Evolutionary conservation across 1,139 yeast genomes (phyloP), one percentile per base, ranked within the genome.

Genomic region (Hemisphaericaspora xylanilytica): DNA sequence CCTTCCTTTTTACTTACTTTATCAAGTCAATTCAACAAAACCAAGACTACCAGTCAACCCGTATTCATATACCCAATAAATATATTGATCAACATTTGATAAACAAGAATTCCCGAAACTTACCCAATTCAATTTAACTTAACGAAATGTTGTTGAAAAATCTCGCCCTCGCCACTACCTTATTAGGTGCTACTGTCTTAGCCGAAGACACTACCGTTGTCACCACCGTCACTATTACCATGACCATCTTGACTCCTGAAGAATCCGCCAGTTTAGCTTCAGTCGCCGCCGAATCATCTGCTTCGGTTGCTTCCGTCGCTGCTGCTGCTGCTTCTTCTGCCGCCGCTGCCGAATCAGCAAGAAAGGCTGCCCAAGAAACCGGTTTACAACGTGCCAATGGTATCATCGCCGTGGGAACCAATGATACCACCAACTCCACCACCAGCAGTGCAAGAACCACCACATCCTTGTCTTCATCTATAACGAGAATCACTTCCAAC

Each of bases 381-480:
- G 43, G 55, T 28, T 64, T 72, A 44, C 55, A 61, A 36, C 68
- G 62, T 32, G 70, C 70, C 45, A 59, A 62, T 42, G 78, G 80
- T 42, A 63, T 73, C 33, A 51, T 70, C 37, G 75, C 78, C 24
- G 71, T 71, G 38, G 77, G 78, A 39, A 69, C 75, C 8, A 50
- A 58, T 32, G 43, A 59, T 48, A 48, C 51, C 44, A 37, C 47
- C 36, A 40, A 51, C 35, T 37, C 47, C 15, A 32, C 53, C 20
- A 35, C 37, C 16, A 33, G n/a, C 33, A 34, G 45, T 26, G n/a
- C n/a, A n/a, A n/a, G n/a, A n/a, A n/a, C n/a, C 25, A 36, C 36
- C 32, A 32, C 37, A 37, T 28, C 47, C 33, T 27, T 47, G 29
- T 40, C 43, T 13, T 31, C 33, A 3, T 18, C 47, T 16, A 32